Evolutionary conservation across 202 grass and related monocot genomes (phyloP).

Genomic region (Carex arenaria): DNA sequence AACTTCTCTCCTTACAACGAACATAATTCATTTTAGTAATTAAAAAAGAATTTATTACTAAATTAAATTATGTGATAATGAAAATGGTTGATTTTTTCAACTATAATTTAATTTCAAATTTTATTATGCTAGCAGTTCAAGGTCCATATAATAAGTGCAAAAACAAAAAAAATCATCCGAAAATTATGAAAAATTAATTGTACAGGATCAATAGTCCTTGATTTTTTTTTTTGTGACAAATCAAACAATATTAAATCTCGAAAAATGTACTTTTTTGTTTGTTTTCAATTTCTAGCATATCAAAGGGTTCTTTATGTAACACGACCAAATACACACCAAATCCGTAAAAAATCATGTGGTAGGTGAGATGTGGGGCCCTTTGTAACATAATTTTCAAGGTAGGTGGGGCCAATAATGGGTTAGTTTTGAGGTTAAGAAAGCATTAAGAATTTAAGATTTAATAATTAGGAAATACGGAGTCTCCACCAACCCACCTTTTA

Average conservation of each 20-base stretch:
- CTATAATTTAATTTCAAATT: too few relatives aligned
- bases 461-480: neutral
- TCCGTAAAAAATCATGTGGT: constrained; percentile 5
- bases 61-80: neutral
- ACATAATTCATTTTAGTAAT: neutral
- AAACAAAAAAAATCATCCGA: neutral
- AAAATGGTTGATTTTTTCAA: neutral
- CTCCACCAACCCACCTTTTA: constrained; percentile 9
- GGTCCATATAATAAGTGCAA: neutral
- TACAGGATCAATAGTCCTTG: neutral
- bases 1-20: neutral
- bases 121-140: neutral
- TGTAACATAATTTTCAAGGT: constrained; percentile 10
- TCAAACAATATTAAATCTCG: neutral
- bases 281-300: neutral
- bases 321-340: neutral
- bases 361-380: neutral
- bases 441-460: constrained; percentile 6
- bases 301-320: neutral
- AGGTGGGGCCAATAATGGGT: constrained; percentile 20
- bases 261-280: neutral
- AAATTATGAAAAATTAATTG: neutral
- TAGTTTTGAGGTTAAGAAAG: constrained; percentile 21
- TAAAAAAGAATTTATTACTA: neutral
- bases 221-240: neutral